Evolutionary conservation across 148 eudicot species (phyloP).

Genomic region (Limonium bicolor): DNA sequence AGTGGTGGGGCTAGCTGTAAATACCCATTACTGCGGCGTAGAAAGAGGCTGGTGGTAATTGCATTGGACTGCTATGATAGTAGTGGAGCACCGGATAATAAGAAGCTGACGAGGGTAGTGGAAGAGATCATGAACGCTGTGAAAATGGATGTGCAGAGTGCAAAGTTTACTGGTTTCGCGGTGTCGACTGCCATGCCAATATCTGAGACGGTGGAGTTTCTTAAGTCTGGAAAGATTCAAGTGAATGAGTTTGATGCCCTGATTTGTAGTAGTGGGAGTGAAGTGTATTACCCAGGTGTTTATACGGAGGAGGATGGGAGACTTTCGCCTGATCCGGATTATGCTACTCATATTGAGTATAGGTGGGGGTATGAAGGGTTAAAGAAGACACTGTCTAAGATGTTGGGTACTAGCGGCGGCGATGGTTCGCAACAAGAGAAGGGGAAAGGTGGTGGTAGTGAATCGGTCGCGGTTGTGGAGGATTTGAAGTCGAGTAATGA

Average conservation of each 20-base stretch:
- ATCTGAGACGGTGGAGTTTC: slow-evolving; percentile 26
- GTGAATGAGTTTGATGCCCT: slow-evolving; percentile 60
- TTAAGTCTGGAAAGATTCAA: slow-evolving; percentile 35
- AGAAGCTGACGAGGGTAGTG: slow-evolving; percentile 31
- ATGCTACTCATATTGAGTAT: slow-evolving; percentile 50
- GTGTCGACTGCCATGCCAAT: slow-evolving; percentile 61
- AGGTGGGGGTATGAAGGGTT: slow-evolving; percentile 70
- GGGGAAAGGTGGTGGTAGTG: slow-evolving; percentile 5
- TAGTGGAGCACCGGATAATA: slow-evolving; percentile 47
- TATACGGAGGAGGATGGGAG: slow-evolving; percentile 32
- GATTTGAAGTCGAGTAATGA: slow-evolving; percentile 36
- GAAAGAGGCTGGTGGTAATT: slow-evolving; percentile 36
- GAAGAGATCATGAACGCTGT: slow-evolving; percentile 42
- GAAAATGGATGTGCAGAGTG: slow-evolving; percentile 32
- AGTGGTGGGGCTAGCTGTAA: slow-evolving; percentile 11
- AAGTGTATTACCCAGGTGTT: slow-evolving; percentile 56
- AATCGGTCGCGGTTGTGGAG: slow-evolving; percentile 23
- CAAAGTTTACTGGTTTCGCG: slow-evolving; percentile 40
- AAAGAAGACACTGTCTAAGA: slow-evolving; percentile 37
- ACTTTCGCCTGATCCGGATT: slow-evolving; percentile 38
- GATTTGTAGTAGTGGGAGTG: slow-evolving; percentile 63
- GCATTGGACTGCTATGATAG: slow-evolving; percentile 57
- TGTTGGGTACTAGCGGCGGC: slow-evolving; percentile 35
- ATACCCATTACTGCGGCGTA: slow-evolving; percentile 45
- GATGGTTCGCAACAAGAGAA: too few species aligned